Base-by-base conservation (phyloP, 2,329 filamentous ascomycete genomes). In the Cadophora sp. region DNA sequence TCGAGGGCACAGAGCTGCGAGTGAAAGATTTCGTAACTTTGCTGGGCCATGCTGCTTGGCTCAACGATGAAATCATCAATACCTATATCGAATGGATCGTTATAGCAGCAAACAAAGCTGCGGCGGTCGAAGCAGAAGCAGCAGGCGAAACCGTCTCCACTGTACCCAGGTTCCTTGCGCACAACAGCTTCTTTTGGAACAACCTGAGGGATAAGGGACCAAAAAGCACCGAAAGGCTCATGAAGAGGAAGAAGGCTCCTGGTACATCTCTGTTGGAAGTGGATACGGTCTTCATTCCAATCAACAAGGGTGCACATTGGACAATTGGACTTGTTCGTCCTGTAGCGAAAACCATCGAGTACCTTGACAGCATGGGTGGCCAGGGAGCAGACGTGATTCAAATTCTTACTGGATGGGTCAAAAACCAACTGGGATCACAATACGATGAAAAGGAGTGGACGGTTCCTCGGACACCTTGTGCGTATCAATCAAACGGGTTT, bases 11-110 rank as follows among this genome's bases (percentile, higher is more conserved):
- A 2, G 80, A 84, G 14, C 78, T 92, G 18, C 80, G 75, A 0
- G 76, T 80, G 1, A 85, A 87, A 62, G 90, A 92, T 74, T 89
- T 93, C 72, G 81, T 79, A n/a, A 89, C 84, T 56, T 79, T 94
- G 8, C 81, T 90, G 18, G 81, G 81, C 20, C 77, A 80, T 9
- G 82, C 79, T 0, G 82, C 82, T 33, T 95, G 91, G 91, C 83
- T 95, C 7, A 94, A 94, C 70, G 92, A 94, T 76, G 89, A 92
- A 72, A 86, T 91, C 60, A 86, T 95, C 72, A 92, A 93, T 72
- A 86, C 86, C 16, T 86, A 87, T 58, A 82, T 93, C 30, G 79
- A 83, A 33, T 85, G 87, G 74, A 79, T 93, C 16, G 87, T 89
- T 58, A 81, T 83, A 18, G 83, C 83, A 59, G 79, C 89, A 73